These are phyloP conservation scores for Phialocephala subalpina DNA, from an alignment of 2,329 filamentous ascomycete genomes.

Conservation along the genomic window DNA sequence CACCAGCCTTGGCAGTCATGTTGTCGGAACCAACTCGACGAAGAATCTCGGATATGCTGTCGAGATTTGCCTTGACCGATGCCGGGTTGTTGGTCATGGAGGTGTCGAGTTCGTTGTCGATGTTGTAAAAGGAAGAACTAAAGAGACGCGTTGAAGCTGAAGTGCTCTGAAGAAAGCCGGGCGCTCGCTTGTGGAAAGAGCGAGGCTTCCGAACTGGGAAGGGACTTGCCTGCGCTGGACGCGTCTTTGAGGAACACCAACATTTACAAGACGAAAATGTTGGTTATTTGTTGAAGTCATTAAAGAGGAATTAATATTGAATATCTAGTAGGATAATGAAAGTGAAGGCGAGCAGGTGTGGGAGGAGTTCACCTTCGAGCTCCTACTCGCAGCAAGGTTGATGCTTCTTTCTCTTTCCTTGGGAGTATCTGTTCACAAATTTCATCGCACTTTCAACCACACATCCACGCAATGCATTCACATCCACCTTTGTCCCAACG, in stretches of 20 bases:
- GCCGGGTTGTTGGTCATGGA: neutral
- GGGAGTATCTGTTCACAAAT: too few relatives aligned
- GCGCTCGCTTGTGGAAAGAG: neutral
- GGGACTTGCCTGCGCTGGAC: neutral
- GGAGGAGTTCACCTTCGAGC: neutral
- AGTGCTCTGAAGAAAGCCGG: neutral
- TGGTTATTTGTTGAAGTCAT: neutral
- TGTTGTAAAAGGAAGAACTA: neutral
- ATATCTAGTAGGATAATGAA: neutral
- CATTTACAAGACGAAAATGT: neutral
- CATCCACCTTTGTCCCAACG: too few relatives aligned
- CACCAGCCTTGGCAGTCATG: neutral
- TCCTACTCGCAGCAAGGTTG: too few relatives aligned
- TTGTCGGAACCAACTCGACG: neutral
- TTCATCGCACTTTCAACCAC: too few relatives aligned
- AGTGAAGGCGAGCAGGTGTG: neutral
- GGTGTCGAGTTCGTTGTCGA: neutral
- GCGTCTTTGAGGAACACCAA: neutral
- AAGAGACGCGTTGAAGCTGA: neutral
- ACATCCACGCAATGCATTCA: too few relatives aligned
- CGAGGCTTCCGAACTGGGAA: neutral
- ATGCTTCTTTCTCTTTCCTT: too few relatives aligned
- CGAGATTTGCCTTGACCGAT: too few relatives aligned
- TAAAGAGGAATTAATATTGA: neutral
- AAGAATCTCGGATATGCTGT: too few relatives aligned